A percentile compares a stretch with the other conserved stretches of the same genome.
Conservation (phyloP, 495 filamentous ascomycete species). For the Achaetomiella virescens region DNA sequence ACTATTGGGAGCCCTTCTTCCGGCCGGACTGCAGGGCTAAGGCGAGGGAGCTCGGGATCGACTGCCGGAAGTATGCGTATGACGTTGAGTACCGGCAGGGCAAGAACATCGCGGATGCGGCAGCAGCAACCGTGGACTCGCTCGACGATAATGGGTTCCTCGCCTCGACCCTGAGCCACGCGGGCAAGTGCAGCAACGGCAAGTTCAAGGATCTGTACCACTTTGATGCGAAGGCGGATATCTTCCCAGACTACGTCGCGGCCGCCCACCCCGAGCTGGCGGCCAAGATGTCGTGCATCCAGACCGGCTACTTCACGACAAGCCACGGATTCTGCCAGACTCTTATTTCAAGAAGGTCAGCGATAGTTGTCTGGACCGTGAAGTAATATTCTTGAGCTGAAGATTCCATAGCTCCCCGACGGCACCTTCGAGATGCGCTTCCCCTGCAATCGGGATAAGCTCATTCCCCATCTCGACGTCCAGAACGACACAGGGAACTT, state of each 20-base stretch:
- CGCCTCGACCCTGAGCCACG: conserved; percentile 37
- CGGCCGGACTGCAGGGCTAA: conserved; percentile 24
- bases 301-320: conserved; percentile 41
- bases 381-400: neutral
- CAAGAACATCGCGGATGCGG: conserved; percentile 49
- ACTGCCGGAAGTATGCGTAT: conserved; percentile 39
- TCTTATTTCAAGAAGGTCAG: conserved; percentile 37
- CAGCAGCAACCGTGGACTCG: conserved; percentile 37
- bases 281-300: conserved; percentile 41
- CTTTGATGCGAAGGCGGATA: conserved; percentile 39
- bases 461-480: conserved; percentile 36
- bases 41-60: conserved; percentile 21
- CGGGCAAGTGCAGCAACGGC: conserved; percentile 32
- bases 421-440: conserved; percentile 37
- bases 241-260: conserved; percentile 37
- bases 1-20: conserved; percentile 46
- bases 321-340: conserved; percentile 34
- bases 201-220: conserved; percentile 37
- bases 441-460: conserved; percentile 22
- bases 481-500: conserved; percentile 38
- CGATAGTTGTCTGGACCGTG: neutral
- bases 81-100: conserved; percentile 46
- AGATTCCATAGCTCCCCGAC: conserved; percentile 19
- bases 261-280: conserved; percentile 36
- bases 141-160: conserved; percentile 44